Percentiles rank a stretch among this genome's conserved stretches.
Conservation (phyloP, 2,329 filamentous ascomycete species). For the Grosmannia huntii region DNA sequence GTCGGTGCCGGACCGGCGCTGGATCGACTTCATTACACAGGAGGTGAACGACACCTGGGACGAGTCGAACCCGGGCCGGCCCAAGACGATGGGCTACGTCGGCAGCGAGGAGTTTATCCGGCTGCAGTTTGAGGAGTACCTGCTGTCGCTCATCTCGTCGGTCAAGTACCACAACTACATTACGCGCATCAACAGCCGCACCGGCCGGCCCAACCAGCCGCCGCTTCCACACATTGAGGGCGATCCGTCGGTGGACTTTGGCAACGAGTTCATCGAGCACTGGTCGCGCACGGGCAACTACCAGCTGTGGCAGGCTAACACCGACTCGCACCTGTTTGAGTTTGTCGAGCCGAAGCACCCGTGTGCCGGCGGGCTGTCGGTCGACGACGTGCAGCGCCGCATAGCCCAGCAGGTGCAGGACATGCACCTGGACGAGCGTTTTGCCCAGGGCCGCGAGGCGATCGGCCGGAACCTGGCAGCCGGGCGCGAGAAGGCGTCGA, state of each 20-base stretch:
- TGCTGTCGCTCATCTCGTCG: conserved; percentile 74
- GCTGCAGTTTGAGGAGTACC: conserved; percentile 92
- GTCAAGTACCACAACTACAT: conserved; percentile 78
- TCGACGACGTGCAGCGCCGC: conserved; percentile 87
- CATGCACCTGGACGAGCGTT: conserved; percentile 80
- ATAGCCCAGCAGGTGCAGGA: conserved; percentile 88
- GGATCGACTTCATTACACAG: conserved; percentile 93
- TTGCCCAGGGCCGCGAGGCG: conserved; percentile 71
- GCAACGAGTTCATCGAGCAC: conserved; percentile 68
- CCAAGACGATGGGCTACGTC: conserved; percentile 89
- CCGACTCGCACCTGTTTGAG: conserved; percentile 82
- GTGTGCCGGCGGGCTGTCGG: conserved; percentile 79
- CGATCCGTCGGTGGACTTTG: conserved; percentile 76
- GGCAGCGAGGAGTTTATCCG: conserved; percentile 97
- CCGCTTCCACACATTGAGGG: conserved; percentile 58
- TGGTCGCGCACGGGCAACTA: conserved; percentile 89
- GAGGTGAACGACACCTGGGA: conserved; percentile 96
- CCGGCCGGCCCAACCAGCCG: conserved; percentile 16
- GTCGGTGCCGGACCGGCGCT: conserved; percentile 77
- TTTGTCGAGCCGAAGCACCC: conserved; percentile 89
- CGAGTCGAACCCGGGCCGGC: conserved; percentile 71
- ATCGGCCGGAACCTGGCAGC: conserved; percentile 82
- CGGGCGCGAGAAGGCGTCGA: conserved; percentile 76
- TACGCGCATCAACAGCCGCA: conserved; percentile 43
- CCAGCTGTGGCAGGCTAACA: conserved; percentile 68